A percentile compares a stretch with the other conserved stretches of the same genome.
These are phyloP conservation scores for Helotiales sp. DNA, from an alignment of 2,329 filamentous ascomycete species.

Conservation along the genomic window DNA sequence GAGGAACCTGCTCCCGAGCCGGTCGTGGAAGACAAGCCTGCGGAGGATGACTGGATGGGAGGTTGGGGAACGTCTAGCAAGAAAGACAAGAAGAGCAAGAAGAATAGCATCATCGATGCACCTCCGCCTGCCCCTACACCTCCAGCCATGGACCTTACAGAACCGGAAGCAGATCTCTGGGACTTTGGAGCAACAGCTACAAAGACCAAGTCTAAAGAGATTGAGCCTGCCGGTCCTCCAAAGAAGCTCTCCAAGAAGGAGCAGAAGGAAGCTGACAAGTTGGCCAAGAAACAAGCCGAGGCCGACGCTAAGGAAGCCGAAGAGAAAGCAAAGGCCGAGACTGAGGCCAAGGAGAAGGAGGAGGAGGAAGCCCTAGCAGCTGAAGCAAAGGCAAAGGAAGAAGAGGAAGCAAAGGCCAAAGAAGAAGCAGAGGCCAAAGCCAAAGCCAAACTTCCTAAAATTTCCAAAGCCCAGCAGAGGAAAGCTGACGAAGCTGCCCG, in stretches of 20 bases:
- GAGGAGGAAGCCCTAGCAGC: slow-evolving; percentile 34
- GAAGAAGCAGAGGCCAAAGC: slow-evolving; percentile 31
- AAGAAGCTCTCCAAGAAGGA: slow-evolving; percentile 51
- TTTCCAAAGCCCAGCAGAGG: slow-evolving; percentile 51
- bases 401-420: slow-evolving; percentile 34
- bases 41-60: slow-evolving; percentile 47
- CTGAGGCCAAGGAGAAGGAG: slow-evolving; percentile 10
- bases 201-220: slow-evolving; percentile 45
- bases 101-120: slow-evolving; percentile 41
- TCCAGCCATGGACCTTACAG: slow-evolving; percentile 47
- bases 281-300: slow-evolving; percentile 49
- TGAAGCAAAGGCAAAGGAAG: slow-evolving; percentile 41
- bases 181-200: slow-evolving; percentile 34
- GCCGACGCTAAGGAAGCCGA: slow-evolving; percentile 38
- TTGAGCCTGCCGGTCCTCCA: slow-evolving; percentile 35
- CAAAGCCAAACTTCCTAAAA: slow-evolving; percentile 36
- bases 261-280: slow-evolving; percentile 49
- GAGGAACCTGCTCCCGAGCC: slow-evolving; percentile 44
- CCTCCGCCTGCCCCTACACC: slow-evolving; percentile 51
- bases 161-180: slow-evolving; percentile 42
- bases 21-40: slow-evolving; percentile 46
- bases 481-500: slow-evolving; percentile 43
- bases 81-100: slow-evolving; percentile 43
- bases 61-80: slow-evolving; percentile 41
- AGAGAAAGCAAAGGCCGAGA: slow-evolving; percentile 27